Evolutionary conservation across 1,284 basidiomycete species (phyloP).

Genomic region (Leccinum angustisporum): DNA sequence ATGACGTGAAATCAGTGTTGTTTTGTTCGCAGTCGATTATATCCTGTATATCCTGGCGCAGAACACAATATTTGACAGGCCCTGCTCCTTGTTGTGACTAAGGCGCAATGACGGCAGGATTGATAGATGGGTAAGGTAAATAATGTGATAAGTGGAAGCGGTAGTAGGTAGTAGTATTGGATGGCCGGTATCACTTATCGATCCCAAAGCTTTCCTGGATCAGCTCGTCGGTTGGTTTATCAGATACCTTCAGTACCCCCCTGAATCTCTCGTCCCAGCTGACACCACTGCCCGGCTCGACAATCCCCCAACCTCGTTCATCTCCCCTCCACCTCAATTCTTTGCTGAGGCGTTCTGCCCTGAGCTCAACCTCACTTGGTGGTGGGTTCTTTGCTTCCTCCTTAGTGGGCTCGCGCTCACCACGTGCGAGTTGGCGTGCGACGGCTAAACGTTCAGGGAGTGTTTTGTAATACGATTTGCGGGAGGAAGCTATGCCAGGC

Average conservation of each 20-base stretch:
- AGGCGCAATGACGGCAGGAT: background rate
- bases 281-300: slow-evolving; percentile 62
- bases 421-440: slow-evolving; percentile 75
- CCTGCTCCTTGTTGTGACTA: background rate
- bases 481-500: slow-evolving; percentile 64
- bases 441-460: slow-evolving; percentile 70
- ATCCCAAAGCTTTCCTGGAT: background rate
- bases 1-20: too few relatives aligned
- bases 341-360: slow-evolving; percentile 81
- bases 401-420: slow-evolving; percentile 82
- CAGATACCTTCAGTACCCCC: slow-evolving; percentile 66
- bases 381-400: slow-evolving; percentile 83
- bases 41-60: background rate
- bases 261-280: slow-evolving; percentile 79
- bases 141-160: background rate
- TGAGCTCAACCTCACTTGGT: slow-evolving; percentile 83
- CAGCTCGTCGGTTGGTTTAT: slow-evolving; percentile 23
- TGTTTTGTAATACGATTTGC: slow-evolving; percentile 76
- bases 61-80: background rate
- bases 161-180: background rate
- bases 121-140: slow-evolving; percentile 3
- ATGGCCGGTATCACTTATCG: background rate
- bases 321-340: slow-evolving; percentile 83
- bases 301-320: slow-evolving; percentile 74
- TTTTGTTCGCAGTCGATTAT: background rate